These are phyloP conservation scores for Psidium guajava DNA, from an alignment of 345 rosid genomes.

Conservation along the genomic window DNA sequence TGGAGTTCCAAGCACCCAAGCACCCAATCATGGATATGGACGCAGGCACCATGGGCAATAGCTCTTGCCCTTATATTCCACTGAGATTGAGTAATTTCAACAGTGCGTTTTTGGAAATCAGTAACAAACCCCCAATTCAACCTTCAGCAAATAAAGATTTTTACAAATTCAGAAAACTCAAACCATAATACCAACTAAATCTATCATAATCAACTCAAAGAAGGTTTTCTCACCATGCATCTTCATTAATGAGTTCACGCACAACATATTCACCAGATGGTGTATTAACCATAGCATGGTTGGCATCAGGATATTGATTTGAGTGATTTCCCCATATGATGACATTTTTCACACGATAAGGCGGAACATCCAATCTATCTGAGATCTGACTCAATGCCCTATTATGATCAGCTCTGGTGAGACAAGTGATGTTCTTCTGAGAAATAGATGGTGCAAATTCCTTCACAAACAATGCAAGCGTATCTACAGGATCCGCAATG, in stretches of 20 bases:
- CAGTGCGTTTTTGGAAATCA: slow-evolving; percentile 87
- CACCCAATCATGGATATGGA: slow-evolving; percentile 85
- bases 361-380: slow-evolving; percentile 68
- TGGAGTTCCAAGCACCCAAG: slow-evolving; percentile 95
- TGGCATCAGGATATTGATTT: slow-evolving; percentile 90
- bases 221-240: slow-evolving; percentile 40
- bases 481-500: slow-evolving; percentile 93
- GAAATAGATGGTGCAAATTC: slow-evolving; percentile 89
- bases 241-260: slow-evolving; percentile 69
- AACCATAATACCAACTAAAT: not conserved
- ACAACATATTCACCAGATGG: slow-evolving; percentile 62
- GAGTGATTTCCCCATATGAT: slow-evolving; percentile 98
- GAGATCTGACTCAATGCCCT: slow-evolving; percentile 94
- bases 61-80: slow-evolving; percentile 81
- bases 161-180: not conserved
- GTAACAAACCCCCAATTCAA: slow-evolving; percentile 67
- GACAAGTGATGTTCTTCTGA: slow-evolving; percentile 77
- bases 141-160: slow-evolving; percentile 20
- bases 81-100: slow-evolving; percentile 86
- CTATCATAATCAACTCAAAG: not conserved
- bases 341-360: slow-evolving; percentile 75
- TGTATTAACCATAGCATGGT: slow-evolving; percentile 69
- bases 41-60: slow-evolving; percentile 96
- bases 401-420: slow-evolving; percentile 89
- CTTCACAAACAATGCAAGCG: slow-evolving; percentile 86